Evolutionary conservation across 495 filamentous ascomycete genomes (phyloP), one percentile per base, ranked within the genome.

Genomic region (Neurospora intermedia): DNA sequence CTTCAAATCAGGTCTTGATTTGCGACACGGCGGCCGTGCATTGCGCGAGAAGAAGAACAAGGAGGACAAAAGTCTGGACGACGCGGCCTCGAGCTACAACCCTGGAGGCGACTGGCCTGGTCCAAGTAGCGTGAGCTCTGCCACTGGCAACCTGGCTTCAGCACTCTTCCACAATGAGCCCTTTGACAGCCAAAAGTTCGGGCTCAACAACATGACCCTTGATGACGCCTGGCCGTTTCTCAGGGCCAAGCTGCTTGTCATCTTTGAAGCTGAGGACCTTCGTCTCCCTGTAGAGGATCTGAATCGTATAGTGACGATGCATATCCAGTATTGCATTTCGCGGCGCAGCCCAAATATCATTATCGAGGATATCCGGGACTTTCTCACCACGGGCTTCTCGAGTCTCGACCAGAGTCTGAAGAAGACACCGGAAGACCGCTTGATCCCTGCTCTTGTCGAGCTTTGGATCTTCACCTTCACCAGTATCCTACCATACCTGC

Each of bases 201-300:
- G 93, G 1, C 82, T 97, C 31, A 88, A 92, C 73, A 93, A 93
- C 75, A 91, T 97, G 89, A 89, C 88, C 6, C 85, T 91, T 1
- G 96, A 99, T 75, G 94, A 98, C 79, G 95, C 94, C 8, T 99
- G 96, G 96, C 93, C 94, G 35, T 92, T 93, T 73, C 82, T 99
- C n/a, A 96, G 95, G 76, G 91, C 92, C 0, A 94, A 93, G 74
- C 79, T 98, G n/a, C 85, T 98, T 13, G 89, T 93, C 69, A 90
- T 98, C 16, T 99, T 99, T 77, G 93, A 97, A 75, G 94, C 93
- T 11, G 96, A 98, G 76, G 92, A 97, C 74, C 85, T 97, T 6
- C 88, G 93, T 16, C 87, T 94, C 62, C 94, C 95, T 0, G 91
- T 99, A 20, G 96, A 99, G 79, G 96, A 98, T 77, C 88, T 98